These are phyloP conservation scores for Psidium guajava DNA, from an alignment of 345 rosid genomes.

Conservation along the genomic window DNA sequence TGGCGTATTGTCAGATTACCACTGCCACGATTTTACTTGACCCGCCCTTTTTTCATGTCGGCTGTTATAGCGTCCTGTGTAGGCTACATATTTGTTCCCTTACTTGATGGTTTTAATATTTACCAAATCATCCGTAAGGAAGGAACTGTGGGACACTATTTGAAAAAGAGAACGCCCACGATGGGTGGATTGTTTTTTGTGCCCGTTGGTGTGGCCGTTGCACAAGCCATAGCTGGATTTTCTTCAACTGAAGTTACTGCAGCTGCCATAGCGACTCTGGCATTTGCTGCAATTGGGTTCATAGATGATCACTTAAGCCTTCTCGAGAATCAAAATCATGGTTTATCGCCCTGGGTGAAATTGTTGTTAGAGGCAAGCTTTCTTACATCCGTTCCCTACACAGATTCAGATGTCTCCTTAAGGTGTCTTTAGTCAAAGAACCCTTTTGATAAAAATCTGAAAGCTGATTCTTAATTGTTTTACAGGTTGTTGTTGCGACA, in stretches of 20 bases:
- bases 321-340: constrained; percentile 18
- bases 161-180: constrained; percentile 54
- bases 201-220: constrained; percentile 66
- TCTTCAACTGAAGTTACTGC: constrained; percentile 64
- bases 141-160: constrained; percentile 29
- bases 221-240: constrained; percentile 35
- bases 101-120: constrained; percentile 47
- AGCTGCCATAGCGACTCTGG: constrained; percentile 54
- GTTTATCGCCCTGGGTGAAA: constrained; percentile 46
- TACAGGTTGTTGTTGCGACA: constrained; percentile 60
- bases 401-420: neutral
- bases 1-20: constrained; percentile 94
- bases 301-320: constrained; percentile 50
- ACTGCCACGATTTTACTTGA: constrained; percentile 55
- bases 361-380: constrained; percentile 53
- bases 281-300: constrained; percentile 65
- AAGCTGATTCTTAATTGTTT: neutral
- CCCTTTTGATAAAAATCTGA: neutral
- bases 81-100: constrained; percentile 69
- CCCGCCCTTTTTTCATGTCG: constrained; percentile 54
- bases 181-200: constrained; percentile 85
- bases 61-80: constrained; percentile 37
- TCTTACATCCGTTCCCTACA: neutral
- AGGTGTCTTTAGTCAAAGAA: neutral
- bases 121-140: constrained; percentile 27